Evolutionary conservation across 805 yeast species (phyloP).

Genomic region (Saccharomycopsis sp.): DNA sequence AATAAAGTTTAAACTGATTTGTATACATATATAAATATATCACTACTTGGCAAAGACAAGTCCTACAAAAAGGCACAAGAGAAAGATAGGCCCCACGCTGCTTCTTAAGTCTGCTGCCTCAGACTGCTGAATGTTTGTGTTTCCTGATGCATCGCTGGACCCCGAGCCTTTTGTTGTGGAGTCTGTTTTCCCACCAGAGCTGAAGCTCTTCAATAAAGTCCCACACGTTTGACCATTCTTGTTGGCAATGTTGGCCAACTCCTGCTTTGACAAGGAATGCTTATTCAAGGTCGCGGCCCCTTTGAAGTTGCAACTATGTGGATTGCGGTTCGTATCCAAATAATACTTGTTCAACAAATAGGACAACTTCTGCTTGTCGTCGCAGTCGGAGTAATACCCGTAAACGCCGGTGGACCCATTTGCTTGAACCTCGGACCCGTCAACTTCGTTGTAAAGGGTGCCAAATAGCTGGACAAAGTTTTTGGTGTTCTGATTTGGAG

Average conservation of each 20-base stretch:
- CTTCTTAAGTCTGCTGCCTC: no score
- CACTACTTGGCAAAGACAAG: no score
- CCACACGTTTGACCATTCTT: conserved; percentile 14
- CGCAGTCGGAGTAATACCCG: conserved; percentile 70
- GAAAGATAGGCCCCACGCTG: no score
- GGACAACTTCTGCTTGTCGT: conserved; percentile 58
- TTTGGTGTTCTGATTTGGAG: conserved; percentile 37
- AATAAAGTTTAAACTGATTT: no score
- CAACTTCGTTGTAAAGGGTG: conserved; percentile 45
- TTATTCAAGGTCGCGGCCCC: conserved; percentile 16
- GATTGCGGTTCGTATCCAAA: conserved; percentile 6
- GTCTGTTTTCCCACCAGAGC: no score
- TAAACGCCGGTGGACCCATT: conserved; percentile 59
- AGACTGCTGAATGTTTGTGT: no score
- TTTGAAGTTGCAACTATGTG: conserved; percentile 12
- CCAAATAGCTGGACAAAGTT: conserved; percentile 57
- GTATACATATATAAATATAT: no score
- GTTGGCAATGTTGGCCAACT: conserved; percentile 9
- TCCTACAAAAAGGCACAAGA: no score
- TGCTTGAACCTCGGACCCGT: conserved; percentile 52
- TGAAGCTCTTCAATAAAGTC: conserved; percentile 4
- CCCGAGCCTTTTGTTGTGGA: no score
- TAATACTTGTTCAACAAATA: conserved; percentile 55
- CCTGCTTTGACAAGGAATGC: conserved; percentile 5
- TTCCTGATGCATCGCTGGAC: no score